Evolutionary conservation across 495 filamentous ascomycete species (phyloP), one percentile per base, ranked within the genome.

Genomic region (Talaromyces ruber): DNA sequence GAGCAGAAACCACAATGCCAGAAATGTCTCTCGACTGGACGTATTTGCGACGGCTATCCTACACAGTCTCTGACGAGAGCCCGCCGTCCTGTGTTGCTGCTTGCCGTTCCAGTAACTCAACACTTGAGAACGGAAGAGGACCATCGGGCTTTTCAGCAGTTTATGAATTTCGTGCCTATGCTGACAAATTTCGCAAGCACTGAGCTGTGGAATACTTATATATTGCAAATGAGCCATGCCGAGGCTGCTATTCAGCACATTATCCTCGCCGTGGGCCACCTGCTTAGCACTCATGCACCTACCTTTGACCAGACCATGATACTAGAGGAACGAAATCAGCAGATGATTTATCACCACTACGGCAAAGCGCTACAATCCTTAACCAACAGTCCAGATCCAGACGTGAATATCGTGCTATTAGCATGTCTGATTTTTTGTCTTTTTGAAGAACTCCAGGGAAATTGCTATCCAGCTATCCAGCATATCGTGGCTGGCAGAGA

Each of bases 231-330:
- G 62, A 84, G 82, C 43, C 79, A 84, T 54, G 77, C 79, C 16
- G 84, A 88, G 66, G 74, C 85, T 6, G 77, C 84, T 5, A 84
- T 89, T 51, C 79, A 82, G 25, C 86, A 89, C 68, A 84, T 86
- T 5, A 78, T 87, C 1, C 76, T 88, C 14, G 85, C 86, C 34
- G 26, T 39, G 21, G 55, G 55, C 55, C 9, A 58, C 28, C 55
- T 58, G n/a, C 18, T 58, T 0, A 37, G 32, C 22, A 58, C 55
- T 4, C 34, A 5, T 39, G 1, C 34, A 18, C 1, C 25, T 2
- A 32, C 55, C 8, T 22, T 30, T 25, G 32, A 25, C 14, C 16
- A 39, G 1, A 58, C 0, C 18, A 7, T 6, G 9, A 25, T 2
- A n/a, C 11, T 16, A 2, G 21, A 58, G n/a, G 29, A 58, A 39